Evolutionary conservation across 148 eudicot genomes (phyloP).

Genomic region (Drosera capensis): DNA sequence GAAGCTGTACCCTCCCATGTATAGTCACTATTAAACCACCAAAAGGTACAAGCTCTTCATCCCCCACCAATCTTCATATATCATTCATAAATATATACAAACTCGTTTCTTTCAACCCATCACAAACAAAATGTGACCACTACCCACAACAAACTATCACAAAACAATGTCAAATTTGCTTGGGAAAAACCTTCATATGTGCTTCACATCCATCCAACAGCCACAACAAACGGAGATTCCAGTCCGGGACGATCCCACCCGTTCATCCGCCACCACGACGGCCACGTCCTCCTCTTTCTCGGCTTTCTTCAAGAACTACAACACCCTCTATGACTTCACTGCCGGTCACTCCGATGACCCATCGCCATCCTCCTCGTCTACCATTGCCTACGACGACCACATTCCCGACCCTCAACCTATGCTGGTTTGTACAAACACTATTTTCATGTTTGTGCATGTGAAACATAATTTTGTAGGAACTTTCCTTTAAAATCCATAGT

Average conservation of each 20-base stretch:
- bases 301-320: constrained; percentile 33
- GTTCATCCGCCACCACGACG: constrained; percentile 5
- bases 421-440: no score
- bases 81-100: no score
- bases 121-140: no score
- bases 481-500: no score
- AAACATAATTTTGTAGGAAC: no score
- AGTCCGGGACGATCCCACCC: constrained; percentile 12
- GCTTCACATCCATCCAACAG: constrained; percentile 39
- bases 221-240: constrained; percentile 7
- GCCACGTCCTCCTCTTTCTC: constrained; percentile 8
- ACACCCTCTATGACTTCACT: constrained; percentile 32
- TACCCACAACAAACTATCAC: no score
- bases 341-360: constrained; percentile 6
- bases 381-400: constrained; percentile 14
- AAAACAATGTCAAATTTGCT: constrained; percentile 31
- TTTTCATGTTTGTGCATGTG: no score
- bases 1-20: no score
- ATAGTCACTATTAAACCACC: no score
- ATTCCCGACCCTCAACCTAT: constrained; percentile 4
- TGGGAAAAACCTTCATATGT: constrained; percentile 34
- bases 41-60: no score
- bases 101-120: no score
- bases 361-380: constrained; percentile 4
- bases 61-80: no score